Conservation (phyloP, 2,329 filamentous ascomycete species). For the Fonsecaea nubica region DNA sequence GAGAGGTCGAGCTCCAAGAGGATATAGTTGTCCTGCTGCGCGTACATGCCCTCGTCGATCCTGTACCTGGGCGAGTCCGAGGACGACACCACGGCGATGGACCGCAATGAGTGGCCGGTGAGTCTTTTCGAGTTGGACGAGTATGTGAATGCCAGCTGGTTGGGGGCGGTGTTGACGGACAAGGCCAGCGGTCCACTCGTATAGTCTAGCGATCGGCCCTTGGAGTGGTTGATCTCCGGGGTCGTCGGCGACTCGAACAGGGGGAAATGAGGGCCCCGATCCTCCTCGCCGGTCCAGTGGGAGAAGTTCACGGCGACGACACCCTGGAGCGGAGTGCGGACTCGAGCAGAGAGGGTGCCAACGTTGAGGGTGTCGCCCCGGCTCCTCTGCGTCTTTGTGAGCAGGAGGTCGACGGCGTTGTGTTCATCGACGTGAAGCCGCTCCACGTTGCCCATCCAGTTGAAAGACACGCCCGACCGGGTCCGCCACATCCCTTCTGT, state of each 20-base stretch:
- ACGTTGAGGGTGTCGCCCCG: conserved; percentile 47
- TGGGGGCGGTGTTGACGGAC: conserved; percentile 45
- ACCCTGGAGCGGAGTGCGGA: conserved; percentile 21
- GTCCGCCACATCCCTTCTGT: conserved; percentile 51
- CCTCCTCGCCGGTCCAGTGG: conserved; percentile 24
- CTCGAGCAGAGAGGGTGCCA: conserved; percentile 9
- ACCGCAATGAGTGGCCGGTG: conserved; percentile 49
- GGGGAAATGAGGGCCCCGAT: conserved; percentile 21
- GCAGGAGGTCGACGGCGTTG: conserved; percentile 44
- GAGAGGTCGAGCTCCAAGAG: conserved; percentile 45
- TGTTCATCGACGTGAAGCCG: conserved; percentile 42
- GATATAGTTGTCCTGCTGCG: conserved; percentile 49
- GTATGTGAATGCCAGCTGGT: conserved; percentile 45
- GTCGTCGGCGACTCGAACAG: conserved; percentile 41
- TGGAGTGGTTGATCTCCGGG: conserved; percentile 42
- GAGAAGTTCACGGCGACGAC: conserved; percentile 17
- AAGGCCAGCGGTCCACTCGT: conserved; percentile 45
- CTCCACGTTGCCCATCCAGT: conserved; percentile 53
- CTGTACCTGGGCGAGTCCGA: conserved; percentile 45
- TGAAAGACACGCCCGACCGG: conserved; percentile 41
- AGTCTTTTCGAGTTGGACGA: conserved; percentile 40
- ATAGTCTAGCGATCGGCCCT: conserved; percentile 43
- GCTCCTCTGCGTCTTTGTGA: conserved; percentile 48
- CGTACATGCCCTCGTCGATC: conserved; percentile 47
- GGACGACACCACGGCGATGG: conserved; percentile 50